Percentiles rank a stretch among this genome's conserved stretches.
Conservation (phyloP, 2,329 filamentous ascomycete genomes). For the Diaporthe ampelina region DNA sequence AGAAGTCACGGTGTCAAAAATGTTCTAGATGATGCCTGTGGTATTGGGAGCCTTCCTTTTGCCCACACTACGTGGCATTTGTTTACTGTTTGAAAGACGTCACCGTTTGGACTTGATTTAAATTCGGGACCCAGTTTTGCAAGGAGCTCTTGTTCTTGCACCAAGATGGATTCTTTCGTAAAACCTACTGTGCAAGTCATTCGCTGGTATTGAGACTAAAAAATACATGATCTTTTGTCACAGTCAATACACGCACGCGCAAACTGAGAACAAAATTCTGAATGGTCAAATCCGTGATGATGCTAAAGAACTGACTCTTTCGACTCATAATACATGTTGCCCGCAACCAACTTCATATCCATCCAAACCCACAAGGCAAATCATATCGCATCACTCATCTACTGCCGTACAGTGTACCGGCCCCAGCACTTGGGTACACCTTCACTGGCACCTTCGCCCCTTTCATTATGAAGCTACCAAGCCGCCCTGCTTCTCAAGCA, state of each 20-base stretch:
- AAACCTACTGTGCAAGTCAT: background rate
- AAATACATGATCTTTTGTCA: background rate
- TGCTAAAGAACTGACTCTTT: background rate
- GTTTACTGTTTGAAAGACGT: background rate
- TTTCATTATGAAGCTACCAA: background rate
- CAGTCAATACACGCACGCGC: background rate
- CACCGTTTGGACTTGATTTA: too few relatives aligned
- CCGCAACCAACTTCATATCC: background rate
- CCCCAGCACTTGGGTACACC: too few relatives aligned
- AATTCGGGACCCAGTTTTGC: too few relatives aligned
- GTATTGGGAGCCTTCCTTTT: background rate
- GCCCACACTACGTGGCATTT: background rate
- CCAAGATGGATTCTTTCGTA: background rate
- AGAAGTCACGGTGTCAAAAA: background rate
- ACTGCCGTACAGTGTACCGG: too few relatives aligned
- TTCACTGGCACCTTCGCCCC: too few relatives aligned
- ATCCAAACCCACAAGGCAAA: background rate
- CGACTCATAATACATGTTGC: background rate
- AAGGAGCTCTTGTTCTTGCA: background rate
- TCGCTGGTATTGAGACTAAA: background rate
- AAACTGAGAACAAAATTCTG: background rate
- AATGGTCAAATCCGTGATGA: background rate
- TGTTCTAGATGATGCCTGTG: background rate
- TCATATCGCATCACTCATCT: background rate
- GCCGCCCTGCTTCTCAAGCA: constrained; percentile 7